A percentile compares a stretch with the other conserved stretches of the same genome.
Conservation (phyloP, 345 rosid genomes). For the Trapa bicornis region DNA sequence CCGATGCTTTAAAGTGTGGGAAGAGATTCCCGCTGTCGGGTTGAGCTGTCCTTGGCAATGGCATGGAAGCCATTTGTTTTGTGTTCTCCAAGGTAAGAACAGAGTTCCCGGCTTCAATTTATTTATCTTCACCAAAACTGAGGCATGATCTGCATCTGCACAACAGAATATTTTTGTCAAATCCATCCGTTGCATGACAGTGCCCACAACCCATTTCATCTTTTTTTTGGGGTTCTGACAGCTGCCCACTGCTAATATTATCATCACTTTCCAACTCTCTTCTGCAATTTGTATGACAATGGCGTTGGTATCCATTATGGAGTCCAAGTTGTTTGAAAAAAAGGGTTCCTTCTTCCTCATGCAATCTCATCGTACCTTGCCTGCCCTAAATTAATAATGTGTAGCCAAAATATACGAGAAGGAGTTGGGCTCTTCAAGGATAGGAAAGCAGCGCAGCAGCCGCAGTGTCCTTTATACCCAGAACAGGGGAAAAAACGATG, state of each 20-base stretch:
- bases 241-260: background rate
- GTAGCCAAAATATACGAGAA: no score
- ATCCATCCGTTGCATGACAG: background rate
- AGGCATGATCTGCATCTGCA: background rate
- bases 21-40: constrained; percentile 1
- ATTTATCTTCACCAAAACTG: no score
- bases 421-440: no score
- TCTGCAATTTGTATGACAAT: background rate
- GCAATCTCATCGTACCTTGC: background rate
- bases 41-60: background rate
- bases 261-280: background rate
- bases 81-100: background rate
- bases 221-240: background rate
- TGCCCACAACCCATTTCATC: background rate
- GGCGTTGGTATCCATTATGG: background rate
- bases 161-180: background rate
- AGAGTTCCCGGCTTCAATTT: no score
- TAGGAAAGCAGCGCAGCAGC: no score
- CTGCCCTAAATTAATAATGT: background rate
- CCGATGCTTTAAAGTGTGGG: background rate
- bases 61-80: background rate
- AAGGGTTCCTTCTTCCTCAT: background rate
- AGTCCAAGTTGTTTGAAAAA: background rate
- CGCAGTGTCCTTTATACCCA: no score
- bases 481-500: no score